Base-by-base conservation (phyloP, 257 asterid genomes). In the Salvia splendens region DNA sequence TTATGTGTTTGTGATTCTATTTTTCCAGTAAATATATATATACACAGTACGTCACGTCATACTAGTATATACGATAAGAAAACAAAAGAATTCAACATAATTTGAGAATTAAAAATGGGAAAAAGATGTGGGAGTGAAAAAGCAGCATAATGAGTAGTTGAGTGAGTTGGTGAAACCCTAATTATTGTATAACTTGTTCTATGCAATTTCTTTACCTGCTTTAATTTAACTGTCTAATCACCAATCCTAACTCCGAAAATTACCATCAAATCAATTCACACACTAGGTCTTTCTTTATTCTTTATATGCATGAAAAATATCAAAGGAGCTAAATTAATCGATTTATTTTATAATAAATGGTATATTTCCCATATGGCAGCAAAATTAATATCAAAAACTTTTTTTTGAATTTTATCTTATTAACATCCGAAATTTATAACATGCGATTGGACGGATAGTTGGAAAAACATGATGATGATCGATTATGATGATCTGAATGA, bases 171-270 rank as follows among this genome's bases (percentile, higher is more conserved):
- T 64, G 56, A 24, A 79, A 68, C 65, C 66, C 73, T 74, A 82
- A 77, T 84, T 61, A 83, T 79, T 61, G 65, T 84, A 30, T 84
- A 30, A 60, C 87, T 80, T 77, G 83, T 80, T 71, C 81, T 49
- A 33, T 82, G 69, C 58, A 70, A 76, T 33, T 11, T 69, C 52
- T 38, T 42, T 77, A 77, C 81, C 83, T 71, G 86, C 85, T 69
- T 78, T 24, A 24, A 24, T 24, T 81, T 75, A 87, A 78, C 78
- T 72, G 87, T 78, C 89, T 82, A 71, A 54, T 57, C 69, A 35
- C 15, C 74, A 42, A 49, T 68, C 65, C 53, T 46, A 67, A 57
- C 49, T 57, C 77, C 40, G 52, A 52, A n/a, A 61, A 46, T 62
- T 62, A 47, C 67, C 30, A 59, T 61, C 73, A 64, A 42, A 63